Evolutionary conservation across 1,284 basidiomycete species (phyloP), one percentile per base, ranked within the genome.

Genomic region (Tremellales sp.): DNA sequence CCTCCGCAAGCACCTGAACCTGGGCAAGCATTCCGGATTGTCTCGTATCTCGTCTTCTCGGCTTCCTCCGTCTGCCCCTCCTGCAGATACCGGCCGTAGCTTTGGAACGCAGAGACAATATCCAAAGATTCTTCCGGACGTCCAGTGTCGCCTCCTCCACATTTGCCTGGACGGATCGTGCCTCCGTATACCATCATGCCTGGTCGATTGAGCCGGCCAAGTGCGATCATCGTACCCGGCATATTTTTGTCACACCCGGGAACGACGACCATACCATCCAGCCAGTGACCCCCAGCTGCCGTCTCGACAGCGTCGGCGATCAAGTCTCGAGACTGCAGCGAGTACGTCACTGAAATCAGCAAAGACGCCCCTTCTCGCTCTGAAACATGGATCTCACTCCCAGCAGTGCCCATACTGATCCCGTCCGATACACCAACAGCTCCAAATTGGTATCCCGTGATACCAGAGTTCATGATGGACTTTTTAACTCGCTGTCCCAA

Each of bases 241-340:
- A 96, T 96, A 75, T 97, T 97, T 77, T 96, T 97, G 77, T 97
- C 92, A 70, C 92, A 97, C 29, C 92, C 92, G 31, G 94, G 94
- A 44, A 97, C 80, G 49, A 89, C 89, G 40, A 97, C 89, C 86
- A 96, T 91, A 36, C 89, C 94, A 68, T 97, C 94, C n/a, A 97
- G 82, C 83, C 92, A 96, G 74, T 98, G 94, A 6, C 92, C 94
- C 25, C 88, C 90, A n/a, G 87, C 93, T 26, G 90, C 92, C 5
- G 89, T 87, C 77, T 97, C 93, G 27, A 97, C 92, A 67, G 87
- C 84, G 75, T 97, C 94, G 52, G 94, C 94, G 60, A 98, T 98
- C 51, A 97, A 80, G 76, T 98, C 94, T 54, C 94, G 83, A 40
- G 90, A 94, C 74, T 93, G 94, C 1, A 97, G 81, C 26, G 92